These are phyloP conservation scores for Malassezia yamatoensis DNA, from an alignment of 1,284 basidiomycete genomes.

Conservation along the genomic window DNA sequence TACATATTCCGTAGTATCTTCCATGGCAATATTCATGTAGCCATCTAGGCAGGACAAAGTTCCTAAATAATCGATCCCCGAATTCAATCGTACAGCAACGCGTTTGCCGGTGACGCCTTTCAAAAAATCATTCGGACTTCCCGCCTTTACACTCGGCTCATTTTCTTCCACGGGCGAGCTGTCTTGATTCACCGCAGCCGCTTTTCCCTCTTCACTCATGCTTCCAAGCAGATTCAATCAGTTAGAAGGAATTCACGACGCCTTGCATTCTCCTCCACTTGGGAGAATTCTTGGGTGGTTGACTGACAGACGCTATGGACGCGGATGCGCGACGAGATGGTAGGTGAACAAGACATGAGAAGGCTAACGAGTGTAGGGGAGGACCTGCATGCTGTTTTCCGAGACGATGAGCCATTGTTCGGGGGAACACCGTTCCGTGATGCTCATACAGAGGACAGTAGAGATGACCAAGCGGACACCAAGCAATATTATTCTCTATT, in stretches of 20 bases:
- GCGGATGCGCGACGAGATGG: neutral
- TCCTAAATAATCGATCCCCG: constrained; percentile 89
- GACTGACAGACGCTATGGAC: neutral
- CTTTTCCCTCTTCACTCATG: too few relatives aligned
- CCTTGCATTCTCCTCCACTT: too few relatives aligned
- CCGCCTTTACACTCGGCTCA: constrained; percentile 17
- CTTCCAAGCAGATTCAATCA: too few relatives aligned
- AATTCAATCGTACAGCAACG: constrained; percentile 86
- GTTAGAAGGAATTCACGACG: too few relatives aligned
- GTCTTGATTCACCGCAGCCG: too few relatives aligned
- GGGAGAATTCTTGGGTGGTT: too few relatives aligned
- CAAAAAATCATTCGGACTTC: constrained; percentile 42
- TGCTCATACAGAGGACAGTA: constrained; percentile 24
- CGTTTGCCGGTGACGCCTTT: constrained; percentile 74
- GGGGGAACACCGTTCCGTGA: constrained; percentile 40
- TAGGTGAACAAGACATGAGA: neutral
- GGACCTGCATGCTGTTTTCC: too few relatives aligned
- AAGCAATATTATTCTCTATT: constrained; percentile 51
- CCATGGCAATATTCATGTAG: constrained; percentile 86
- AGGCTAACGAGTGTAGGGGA: neutral
- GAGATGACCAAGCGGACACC: constrained; percentile 23
- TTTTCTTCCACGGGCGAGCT: too few relatives aligned
- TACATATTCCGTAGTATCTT: constrained; percentile 90
- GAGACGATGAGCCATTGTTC: constrained; percentile 34
- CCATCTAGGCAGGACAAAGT: constrained; percentile 92